Evolutionary conservation across 805 yeast species (phyloP), one percentile per base, ranked within the genome.

Genomic region (Ogataea nitratoaversa): DNA sequence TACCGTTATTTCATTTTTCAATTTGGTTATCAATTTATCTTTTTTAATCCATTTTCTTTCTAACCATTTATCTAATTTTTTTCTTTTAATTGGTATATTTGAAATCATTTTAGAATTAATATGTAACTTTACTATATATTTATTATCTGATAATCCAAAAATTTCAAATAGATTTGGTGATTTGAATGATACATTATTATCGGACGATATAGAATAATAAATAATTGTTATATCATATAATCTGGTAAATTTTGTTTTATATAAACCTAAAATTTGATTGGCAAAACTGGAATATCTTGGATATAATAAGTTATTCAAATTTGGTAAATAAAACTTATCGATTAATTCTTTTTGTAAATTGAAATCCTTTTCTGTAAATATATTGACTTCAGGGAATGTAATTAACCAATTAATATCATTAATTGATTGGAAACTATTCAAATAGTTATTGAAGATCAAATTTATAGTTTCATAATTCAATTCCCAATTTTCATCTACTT

Each of bases 311-410:
- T 84, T 70, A 9, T 72, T 59, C 16, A 84, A 69, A 13, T 59
- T 62, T 0, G 91, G 86, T n/a, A 84, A 65, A 40, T 72, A 82
- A 51, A 72, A 78, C 41, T 72, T 70, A 30, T 72, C 72, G 34
- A 81, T 70, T 44, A 79, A 69, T 23, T 71, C 68, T 30, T 70
- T 66, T 45, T 88, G 95, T 30, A 72, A 37, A 52, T 58, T 47
- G 34, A 66, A 57, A 33, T 70, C 69, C 28, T 72, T 72, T 9
- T 72, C 66, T 0, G 80, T 74, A 59, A 76, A 74, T 7, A 84
- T 75, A 52, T 84, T 84, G 4, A 85, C 96, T 60, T 90, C 97
- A 0, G 97, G 97, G 49, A 89, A 89, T 8, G 85, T 47, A 0
- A 81, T 78, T 0, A 88, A 50, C 86, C 95, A 80, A 48, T 59